Base-by-base conservation (phyloP, 2,329 filamentous ascomycete species). In the Pyricularia pennisetigena region DNA sequence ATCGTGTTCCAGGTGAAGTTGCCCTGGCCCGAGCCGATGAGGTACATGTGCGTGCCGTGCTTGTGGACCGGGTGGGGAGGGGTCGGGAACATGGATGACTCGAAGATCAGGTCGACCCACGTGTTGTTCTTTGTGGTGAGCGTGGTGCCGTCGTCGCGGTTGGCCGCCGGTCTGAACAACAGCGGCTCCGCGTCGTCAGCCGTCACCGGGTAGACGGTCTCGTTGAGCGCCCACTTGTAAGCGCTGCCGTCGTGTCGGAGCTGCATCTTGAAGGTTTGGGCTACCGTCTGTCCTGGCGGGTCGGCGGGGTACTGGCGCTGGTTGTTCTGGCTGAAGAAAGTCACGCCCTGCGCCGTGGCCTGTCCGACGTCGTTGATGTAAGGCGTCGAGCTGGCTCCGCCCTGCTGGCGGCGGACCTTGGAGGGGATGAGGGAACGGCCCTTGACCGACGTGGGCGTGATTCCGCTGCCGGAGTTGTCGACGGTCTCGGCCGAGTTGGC, bases 1-100 rank as follows among this genome's bases (percentile, higher is more conserved):
- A 88, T 83, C 0, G 79, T 81, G 2, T 73, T 74, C 79, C 83
- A 89, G 14, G 77, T 80, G 73, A 85, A 90, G 1, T 71, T 68
- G 0, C 85, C 85, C 0, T 71, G 72, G 1, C 86, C 87, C 0
- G 76, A 69, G 0, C 87, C 87, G 41, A 90, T 80, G 24, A 82
- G 76, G 72, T 81, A 88, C 77, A 84, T 86, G 73, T 86, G 87
- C 72, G 83, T 86, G 64, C 83, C 82, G 75, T 90, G 87, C 78
- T 88, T 88, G 80, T 90, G 87, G 66, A 90, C 84, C 0, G 86
- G 84, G 69, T 90, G 87, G 10, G 83, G 78, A 4, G 82, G 85
- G 72, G 86, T 83, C 14, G 7, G 82, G 77, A 3, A 76, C 75
- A 2, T 73, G n/a, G 75, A 73, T 1, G 82, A 76, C 32, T 80